Conservation (phyloP, 495 filamentous ascomycete species). For the Hypoxylon rickii region DNA sequence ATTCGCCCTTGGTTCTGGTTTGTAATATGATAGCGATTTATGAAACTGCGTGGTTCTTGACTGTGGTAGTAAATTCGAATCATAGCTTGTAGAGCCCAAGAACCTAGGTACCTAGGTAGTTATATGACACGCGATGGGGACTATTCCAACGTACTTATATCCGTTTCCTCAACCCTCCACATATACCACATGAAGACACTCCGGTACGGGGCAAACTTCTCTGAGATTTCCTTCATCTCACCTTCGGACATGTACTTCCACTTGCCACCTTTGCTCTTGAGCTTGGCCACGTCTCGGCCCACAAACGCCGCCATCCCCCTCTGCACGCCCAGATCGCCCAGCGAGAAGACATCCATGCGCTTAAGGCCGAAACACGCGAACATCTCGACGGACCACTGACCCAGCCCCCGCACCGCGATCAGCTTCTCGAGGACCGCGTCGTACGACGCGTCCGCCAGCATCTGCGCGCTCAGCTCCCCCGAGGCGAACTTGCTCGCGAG, state of each 20-base stretch:
- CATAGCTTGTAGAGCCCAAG: not conserved
- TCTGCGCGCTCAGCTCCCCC: conserved; percentile 73
- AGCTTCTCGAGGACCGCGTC: conserved; percentile 83
- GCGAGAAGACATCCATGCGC: conserved; percentile 89
- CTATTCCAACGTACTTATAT: conserved; percentile 66
- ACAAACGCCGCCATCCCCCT: conserved; percentile 88
- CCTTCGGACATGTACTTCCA: conserved; percentile 96
- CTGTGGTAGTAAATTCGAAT: too few species aligned
- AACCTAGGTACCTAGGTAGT: not conserved
- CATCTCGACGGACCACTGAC: conserved; percentile 95
- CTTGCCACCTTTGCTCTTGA: conserved; percentile 86
- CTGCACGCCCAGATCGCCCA: conserved; percentile 93
- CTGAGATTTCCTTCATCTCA: conserved; percentile 85
- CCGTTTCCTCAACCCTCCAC: conserved; percentile 82
- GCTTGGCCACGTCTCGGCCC: conserved; percentile 78
- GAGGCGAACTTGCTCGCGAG: conserved; percentile 78
- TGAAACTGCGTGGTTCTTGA: too few species aligned
- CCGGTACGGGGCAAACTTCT: conserved; percentile 81
- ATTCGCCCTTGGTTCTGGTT: too few species aligned
- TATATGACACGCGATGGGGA: too few species aligned
- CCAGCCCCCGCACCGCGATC: conserved; percentile 84
- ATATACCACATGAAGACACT: conserved; percentile 60
- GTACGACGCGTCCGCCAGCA: conserved; percentile 77
- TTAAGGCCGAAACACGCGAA: conserved; percentile 92
- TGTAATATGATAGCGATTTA: too few species aligned